Conservation (phyloP, 176 grass and related monocot species). For the Avena sativa region DNA sequence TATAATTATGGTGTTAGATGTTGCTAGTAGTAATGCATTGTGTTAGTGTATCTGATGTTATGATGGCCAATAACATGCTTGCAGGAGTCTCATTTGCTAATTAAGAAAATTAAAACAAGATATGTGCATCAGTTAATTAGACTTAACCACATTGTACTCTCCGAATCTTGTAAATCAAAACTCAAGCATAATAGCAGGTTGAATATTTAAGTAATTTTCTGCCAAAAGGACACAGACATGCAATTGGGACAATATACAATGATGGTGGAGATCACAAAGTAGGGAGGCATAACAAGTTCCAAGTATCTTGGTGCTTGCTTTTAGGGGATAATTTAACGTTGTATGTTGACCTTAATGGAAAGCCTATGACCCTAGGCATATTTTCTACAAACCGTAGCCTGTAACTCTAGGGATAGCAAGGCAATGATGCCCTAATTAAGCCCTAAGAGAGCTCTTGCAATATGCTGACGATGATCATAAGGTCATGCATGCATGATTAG, state of each 20-base stretch:
- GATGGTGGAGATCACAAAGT: constrained; percentile 34
- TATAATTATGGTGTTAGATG: not conserved
- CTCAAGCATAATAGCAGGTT: not conserved
- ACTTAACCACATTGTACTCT: constrained; percentile 27
- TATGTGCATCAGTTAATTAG: not conserved
- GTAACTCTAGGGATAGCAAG: constrained; percentile 10
- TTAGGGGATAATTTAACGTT: constrained; percentile 27
- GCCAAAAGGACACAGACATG: not conserved
- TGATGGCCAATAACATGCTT: constrained; percentile 6
- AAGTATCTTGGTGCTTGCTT: constrained; percentile 32
- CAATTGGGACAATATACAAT: constrained; percentile 25
- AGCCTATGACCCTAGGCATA: constrained; percentile 32
- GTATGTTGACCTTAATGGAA: constrained; percentile 37
- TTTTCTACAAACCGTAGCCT: not conserved
- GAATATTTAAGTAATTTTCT: constrained; percentile 9
- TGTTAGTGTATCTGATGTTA: not conserved
- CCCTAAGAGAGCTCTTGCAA: constrained; percentile 7
- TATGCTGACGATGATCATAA: not conserved
- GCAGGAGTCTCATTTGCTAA: not conserved
- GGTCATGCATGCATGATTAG: constrained; percentile 16
- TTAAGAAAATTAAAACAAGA: constrained; percentile 6
- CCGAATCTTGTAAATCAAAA: not conserved
- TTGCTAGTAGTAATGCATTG: not conserved
- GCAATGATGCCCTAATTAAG: constrained; percentile 10
- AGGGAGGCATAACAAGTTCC: constrained; percentile 37